Evolutionary conservation across 352 stramenopile species (phyloP).

Genomic region (Globisporangium ultimum): DNA sequence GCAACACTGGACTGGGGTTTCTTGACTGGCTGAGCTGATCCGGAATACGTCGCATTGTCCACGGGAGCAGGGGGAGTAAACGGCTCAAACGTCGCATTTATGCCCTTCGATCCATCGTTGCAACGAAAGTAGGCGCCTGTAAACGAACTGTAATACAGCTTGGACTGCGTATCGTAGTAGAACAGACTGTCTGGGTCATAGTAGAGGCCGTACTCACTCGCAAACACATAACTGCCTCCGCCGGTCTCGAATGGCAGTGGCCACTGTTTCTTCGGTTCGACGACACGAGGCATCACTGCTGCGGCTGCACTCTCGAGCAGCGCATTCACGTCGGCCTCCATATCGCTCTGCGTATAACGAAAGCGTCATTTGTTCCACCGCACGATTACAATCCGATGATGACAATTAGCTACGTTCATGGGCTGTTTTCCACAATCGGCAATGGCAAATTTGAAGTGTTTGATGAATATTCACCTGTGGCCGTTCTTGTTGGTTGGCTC

Average conservation of each 20-base stretch:
- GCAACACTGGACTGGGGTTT: not conserved
- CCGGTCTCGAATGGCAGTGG: conserved; percentile 73
- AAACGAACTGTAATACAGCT: conserved; percentile 76
- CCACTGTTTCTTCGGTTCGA: conserved; percentile 78
- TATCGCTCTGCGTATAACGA: conserved; percentile 17
- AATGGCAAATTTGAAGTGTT: conserved; percentile 15
- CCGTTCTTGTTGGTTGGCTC: conserved; percentile 12
- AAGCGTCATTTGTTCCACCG: conserved; percentile 1
- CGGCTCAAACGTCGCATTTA: conserved; percentile 33
- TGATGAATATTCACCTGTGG: conserved; percentile 15
- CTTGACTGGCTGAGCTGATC: conserved; percentile 3
- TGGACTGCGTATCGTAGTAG: conserved; percentile 74
- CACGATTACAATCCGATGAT: conserved; percentile 10
- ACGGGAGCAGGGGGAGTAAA: conserved; percentile 46
- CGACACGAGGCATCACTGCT: conserved; percentile 43
- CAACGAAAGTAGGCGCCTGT: conserved; percentile 65
- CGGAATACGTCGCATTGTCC: conserved; percentile 36
- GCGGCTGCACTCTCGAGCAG: conserved; percentile 58
- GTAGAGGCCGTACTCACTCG: conserved; percentile 64
- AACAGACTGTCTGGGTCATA: conserved; percentile 84
- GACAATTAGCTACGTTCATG: conserved; percentile 4
- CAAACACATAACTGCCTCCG: conserved; percentile 74
- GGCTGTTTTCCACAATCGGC: conserved; percentile 22
- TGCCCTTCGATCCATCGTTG: conserved; percentile 15
- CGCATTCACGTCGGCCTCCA: conserved; percentile 55